Evolutionary conservation across 495 filamentous ascomycete species (phyloP).

Genomic region (Aspergillus carlsbadensis): DNA sequence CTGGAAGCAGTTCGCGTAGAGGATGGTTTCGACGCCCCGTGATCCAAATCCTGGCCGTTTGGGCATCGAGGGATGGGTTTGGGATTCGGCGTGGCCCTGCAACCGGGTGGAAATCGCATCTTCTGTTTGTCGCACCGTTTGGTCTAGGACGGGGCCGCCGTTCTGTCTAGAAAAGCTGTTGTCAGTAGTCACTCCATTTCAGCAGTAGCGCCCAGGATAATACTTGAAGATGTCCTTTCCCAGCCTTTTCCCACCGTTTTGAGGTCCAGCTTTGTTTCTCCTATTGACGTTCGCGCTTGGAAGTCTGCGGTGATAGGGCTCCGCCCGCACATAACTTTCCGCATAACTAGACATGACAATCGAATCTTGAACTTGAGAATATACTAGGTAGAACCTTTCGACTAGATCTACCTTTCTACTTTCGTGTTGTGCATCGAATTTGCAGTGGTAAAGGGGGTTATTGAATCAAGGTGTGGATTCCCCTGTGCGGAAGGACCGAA

Average conservation of each 20-base stretch:
- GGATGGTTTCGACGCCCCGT: neutral
- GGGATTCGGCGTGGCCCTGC: neutral
- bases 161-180: neutral
- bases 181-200: neutral
- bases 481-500: no score
- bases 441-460: no score
- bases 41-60: slow-evolving; percentile 1
- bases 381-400: no score
- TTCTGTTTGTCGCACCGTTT: neutral
- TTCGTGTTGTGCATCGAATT: no score
- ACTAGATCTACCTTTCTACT: no score
- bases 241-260: no score
- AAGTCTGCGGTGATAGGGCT: neutral
- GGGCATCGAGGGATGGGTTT: neutral
- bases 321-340: no score
- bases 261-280: neutral
- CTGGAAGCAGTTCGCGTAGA: slow-evolving; percentile 4
- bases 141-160: no score
- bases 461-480: no score
- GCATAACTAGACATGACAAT: no score
- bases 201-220: neutral
- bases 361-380: no score
- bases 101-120: neutral
- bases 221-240: neutral
- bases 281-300: neutral